Base-by-base conservation (phyloP, 805 yeast species). In the Maudiozyma barnettii region DNA sequence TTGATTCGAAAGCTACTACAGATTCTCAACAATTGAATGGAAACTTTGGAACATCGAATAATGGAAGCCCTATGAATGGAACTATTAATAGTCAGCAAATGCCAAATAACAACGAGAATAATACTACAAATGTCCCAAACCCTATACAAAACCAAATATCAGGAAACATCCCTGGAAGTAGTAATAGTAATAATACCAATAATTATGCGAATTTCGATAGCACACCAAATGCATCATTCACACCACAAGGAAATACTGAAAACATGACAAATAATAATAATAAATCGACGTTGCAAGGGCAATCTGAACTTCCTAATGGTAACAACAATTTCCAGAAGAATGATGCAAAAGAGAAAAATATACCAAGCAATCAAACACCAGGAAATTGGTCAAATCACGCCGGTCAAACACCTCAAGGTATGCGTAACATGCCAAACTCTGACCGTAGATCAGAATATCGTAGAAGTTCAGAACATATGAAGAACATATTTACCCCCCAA, bases 401-500 rank as follows among this genome's bases (percentile, higher is more conserved):
- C 10, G 30, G 8, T 12, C 30, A 26, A 2, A 26, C 30, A 9
- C 30, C 30, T 26, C 30, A 26, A 6, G 10, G 30, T 26, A 26
- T 26, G 30, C 10, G 12, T 9, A 26, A 26, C 8, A 26, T 26
- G 30, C 26, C 38, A 13, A 30, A 20, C 26, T 35, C 26, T 12
- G 29, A 30, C 18, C 35, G 23, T 37, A 37, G 19, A 13, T 10
- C 40, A 4, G 23, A 37, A 13, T 20, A 20, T 9, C 40, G 19
- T 8, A 39, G 41, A 39, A 21, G 19, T 22, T 7, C 47, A 39
- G 44, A 41, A 22, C 20, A 51, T 39, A 33, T 51, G 43, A 23
- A 51, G n/a, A 57, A 50, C 21, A 53, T 59, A 18, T 63, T 63
- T 41, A 59, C 64, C 1, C 45, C 53, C 8, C 62, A 58, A 45